These are phyloP conservation scores for Fulvia fulva DNA, from an alignment of 2,329 filamentous ascomycete genomes.

Conservation along the genomic window DNA sequence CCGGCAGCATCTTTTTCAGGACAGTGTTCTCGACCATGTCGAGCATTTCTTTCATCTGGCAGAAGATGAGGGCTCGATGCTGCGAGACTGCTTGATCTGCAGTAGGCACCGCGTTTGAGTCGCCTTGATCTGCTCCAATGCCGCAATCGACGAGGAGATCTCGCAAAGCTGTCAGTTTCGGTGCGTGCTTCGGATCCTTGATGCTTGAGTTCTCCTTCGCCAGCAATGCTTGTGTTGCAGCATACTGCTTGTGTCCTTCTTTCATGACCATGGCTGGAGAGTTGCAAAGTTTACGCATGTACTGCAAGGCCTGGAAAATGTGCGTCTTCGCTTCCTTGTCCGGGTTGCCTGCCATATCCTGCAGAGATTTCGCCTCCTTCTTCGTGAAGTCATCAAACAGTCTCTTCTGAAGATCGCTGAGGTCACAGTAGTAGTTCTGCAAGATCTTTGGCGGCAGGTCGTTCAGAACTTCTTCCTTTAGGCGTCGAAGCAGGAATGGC, in stretches of 20 bases:
- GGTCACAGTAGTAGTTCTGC: conserved; percentile 98
- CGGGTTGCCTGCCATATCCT: conserved; percentile 74
- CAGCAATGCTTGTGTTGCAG: conserved; percentile 77
- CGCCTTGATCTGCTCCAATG: conserved; percentile 65
- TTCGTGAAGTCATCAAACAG: conserved; percentile 95
- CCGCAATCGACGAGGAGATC: conserved; percentile 98
- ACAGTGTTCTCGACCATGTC: conserved; percentile 98
- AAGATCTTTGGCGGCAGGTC: conserved; percentile 97
- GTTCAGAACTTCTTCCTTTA: conserved; percentile 96
- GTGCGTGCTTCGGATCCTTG: conserved; percentile 81
- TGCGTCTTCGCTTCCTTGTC: conserved; percentile 96
- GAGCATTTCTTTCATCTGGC: conserved; percentile 99
- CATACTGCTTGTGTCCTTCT: conserved; percentile 84
- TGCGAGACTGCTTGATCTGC: conserved; percentile 82
- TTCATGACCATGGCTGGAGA: conserved; percentile 96
- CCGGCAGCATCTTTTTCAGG: conserved; percentile 82
- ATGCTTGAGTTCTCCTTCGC: conserved; percentile 74
- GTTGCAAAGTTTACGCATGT: conserved; percentile 99
- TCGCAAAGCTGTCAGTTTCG: conserved; percentile 83
- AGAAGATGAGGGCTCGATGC: conserved; percentile 94
- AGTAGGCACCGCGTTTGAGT: conserved; percentile 47
- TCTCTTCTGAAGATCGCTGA: conserved; percentile 89
- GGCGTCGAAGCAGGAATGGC: conserved; percentile 87
- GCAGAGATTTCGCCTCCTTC: conserved; percentile 84
- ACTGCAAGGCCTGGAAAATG: conserved; percentile 97